Evolutionary conservation across 2,329 filamentous ascomycete species (phyloP), one percentile per base, ranked within the genome.

Genomic region (Sporothrix phasma): DNA sequence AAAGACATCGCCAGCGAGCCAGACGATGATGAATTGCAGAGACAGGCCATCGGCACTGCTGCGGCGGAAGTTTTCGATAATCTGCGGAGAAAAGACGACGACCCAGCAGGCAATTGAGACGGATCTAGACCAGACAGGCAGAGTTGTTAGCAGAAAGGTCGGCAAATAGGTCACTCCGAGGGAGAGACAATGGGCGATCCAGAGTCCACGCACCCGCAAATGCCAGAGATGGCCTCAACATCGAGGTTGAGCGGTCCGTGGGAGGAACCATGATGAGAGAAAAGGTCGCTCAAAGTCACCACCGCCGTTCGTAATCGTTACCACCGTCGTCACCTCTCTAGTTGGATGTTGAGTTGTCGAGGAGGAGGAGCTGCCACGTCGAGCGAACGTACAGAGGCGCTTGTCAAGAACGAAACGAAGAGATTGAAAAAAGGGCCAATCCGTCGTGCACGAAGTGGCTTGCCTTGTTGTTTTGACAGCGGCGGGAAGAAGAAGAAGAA

Each of bases 31-130:
- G 78, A 97, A 99, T 64, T 93, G 88, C 17, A 70, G 66, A 1
- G 69, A 70, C 15, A 70, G 65, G 26, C 69, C 69, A 19, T 70
- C 69, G 34, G 69, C 69, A 29, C 64, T 69, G 46, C 67, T 62
- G 6, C 69, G 69, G 11, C 69, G 68, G 61, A 70, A 70, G 65
- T 70, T 70, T 47, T 70, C 69, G 53, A 70, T 88, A 70, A 99
- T 97, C 71, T 99, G 94, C 2, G 94, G 94, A 0, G 91, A 94
- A 78, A 97, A 99, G 65, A 99, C 94, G 41, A 97, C 90, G 64
- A 97, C 89, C 94, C 94, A 97, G 74, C 92, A 97, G 60, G 92
- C 92, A 73, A 99, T 97, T 53, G 91, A 96, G 69, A 99, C 92
- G 8, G 92, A 96, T 41, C 54, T 70, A 22, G 26, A 39, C 54